Evolutionary conservation across 2,329 filamentous ascomycete genomes (phyloP).

Genomic region (Cytospora paraplurivora): DNA sequence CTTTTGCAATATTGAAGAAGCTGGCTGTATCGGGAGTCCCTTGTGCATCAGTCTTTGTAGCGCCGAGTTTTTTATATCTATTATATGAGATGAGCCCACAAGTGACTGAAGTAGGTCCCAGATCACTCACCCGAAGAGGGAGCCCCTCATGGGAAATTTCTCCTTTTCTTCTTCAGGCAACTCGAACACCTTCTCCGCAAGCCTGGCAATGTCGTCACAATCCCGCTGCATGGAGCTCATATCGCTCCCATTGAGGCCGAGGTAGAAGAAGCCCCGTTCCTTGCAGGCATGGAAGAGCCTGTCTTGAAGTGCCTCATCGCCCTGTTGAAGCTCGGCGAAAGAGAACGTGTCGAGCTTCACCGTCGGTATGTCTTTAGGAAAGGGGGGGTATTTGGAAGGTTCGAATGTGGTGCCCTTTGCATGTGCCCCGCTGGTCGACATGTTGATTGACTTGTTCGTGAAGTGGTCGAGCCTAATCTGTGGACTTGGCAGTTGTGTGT

Average conservation of each 20-base stretch:
- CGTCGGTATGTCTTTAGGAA: slow-evolving; percentile 22
- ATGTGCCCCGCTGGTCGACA: slow-evolving; percentile 11
- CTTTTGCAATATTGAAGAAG: slow-evolving; percentile 30
- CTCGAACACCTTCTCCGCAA: slow-evolving; percentile 27
- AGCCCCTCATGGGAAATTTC: slow-evolving; percentile 20
- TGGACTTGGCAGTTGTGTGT: too few relatives aligned
- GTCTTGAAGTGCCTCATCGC: slow-evolving; percentile 24
- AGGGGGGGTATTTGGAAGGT: slow-evolving; percentile 16
- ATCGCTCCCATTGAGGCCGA: slow-evolving; percentile 25
- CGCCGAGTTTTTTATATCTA: slow-evolving; percentile 25
- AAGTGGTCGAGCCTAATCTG: background rate
- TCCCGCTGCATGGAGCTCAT: slow-evolving; percentile 23
- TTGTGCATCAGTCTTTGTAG: slow-evolving; percentile 25
- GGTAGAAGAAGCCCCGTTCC: slow-evolving; percentile 31
- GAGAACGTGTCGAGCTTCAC: slow-evolving; percentile 29
- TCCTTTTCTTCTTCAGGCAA: slow-evolving; percentile 28
- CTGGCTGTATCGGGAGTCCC: slow-evolving; percentile 26
- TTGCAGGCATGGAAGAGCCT: slow-evolving; percentile 27
- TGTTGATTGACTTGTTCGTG: background rate
- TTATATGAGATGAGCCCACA: too few relatives aligned
- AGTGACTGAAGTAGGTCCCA: background rate
- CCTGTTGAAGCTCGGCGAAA: slow-evolving; percentile 26
- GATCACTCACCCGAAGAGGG: slow-evolving; percentile 26
- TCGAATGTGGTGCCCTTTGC: slow-evolving; percentile 10
- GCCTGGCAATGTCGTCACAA: slow-evolving; percentile 25